Base-by-base conservation (phyloP, 805 yeast species). In the Lipomyces yamadae region DNA sequence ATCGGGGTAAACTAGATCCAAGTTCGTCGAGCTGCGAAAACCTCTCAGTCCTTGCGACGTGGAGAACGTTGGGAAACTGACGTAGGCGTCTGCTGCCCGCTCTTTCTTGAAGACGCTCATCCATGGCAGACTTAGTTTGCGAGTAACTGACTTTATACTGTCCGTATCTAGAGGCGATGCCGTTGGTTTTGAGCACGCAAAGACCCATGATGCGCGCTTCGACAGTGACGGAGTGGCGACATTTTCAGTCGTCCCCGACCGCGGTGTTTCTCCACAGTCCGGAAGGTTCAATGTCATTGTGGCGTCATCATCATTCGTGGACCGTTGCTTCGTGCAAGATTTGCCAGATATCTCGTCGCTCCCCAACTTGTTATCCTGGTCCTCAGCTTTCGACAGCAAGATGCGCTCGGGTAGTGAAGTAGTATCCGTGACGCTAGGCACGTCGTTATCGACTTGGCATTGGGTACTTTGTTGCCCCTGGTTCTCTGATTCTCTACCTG, bases 21-120 rank as follows among this genome's bases (percentile, higher is more conserved):
- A 30, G 37, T 50, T 53, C 55, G 61, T 8, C 56, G 48, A 30
- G 29, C 54, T 37, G 15, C 48, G 30, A 15, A 58, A 58, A 32
- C 37, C 15, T 39, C 52, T 34, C 6, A 60, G n/a, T 0, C 56
- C 24, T 15, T 39, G 45, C 13, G 57, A 50, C 11, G 58, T 24
- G 24, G 55, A 53, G n/a, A 52, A 68, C 4, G 58, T 33, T 1
- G 71, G 71, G 37, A 68, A 68, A 2, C 70, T 67, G 24, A 65
- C 58, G 48, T 68, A 68, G 52, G 62, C 66, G 32, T 60, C 71
- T 2, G 59, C 55, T 4, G 57, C 48, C 37, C 34, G 48, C 45
- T 53, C 15, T 33, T 48, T 33, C 37, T 33, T 42, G 58, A 63
- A 64, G n/a, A 53, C 6, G 45, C 37, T 63, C 66, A 63, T 59